Evolutionary conservation across 805 yeast species (phyloP), one percentile per base, ranked within the genome.

Genomic region (Yamadazyma kitorensis): DNA sequence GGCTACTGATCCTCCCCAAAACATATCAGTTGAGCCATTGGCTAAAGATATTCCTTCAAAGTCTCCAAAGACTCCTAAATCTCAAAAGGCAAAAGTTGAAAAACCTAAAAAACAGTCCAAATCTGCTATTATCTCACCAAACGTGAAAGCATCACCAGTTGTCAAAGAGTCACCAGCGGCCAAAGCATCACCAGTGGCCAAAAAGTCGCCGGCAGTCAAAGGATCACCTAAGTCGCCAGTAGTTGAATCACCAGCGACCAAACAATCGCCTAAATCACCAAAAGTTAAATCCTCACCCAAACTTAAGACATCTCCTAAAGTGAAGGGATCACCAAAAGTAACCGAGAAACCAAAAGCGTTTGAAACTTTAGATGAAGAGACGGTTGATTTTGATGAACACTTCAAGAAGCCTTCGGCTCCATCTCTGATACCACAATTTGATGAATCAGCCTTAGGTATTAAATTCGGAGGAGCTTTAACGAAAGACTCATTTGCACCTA

Each of bases 281-380:
- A 11, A 9, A n/a, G 7, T 17, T n/a, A 15, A 15, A 17, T 24
- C 5, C 8, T 9, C 13, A 9, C 26, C 26, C 6, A 23, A 23
- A n/a, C 26, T 12, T n/a, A 8, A 7, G n/a, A 24, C 7, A 13
- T 12, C 6, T n/a, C 7, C 15, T 13, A 24, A 12, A 7, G n/a
- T 9, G 7, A 17, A 27, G 29, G 14, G 18, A 12, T 27, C 29
- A 13, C 10, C 22, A 7, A 20, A 20, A 20, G 34, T 17, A 23
- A 23, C 15, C 6, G 16, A 6, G 8, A 14, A 13, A 25, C 28
- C 28, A 14, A 23, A 23, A n/a, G n/a, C n/a, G n/a, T n/a, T n/a
- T n/a, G n/a, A n/a, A 10, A 37, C 52, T 2, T 32, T 52, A 6
- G 47, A 51, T 15, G 59, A 56, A 21, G 63, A 59, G 29, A 44